Conservation (phyloP, 805 yeast species). For the Pichia kluyveri region DNA sequence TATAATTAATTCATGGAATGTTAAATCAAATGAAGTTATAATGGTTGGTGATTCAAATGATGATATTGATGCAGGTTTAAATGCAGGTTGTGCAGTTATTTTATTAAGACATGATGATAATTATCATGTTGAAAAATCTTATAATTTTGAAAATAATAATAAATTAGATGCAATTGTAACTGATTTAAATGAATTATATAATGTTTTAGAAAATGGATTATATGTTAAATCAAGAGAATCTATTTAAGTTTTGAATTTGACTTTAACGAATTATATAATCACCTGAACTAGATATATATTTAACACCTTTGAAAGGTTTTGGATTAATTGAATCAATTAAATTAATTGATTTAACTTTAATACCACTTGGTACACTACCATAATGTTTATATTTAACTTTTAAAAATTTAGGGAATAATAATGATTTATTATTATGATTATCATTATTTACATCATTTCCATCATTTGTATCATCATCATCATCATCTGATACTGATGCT, state of each 20-base stretch:
- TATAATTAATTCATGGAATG: conserved; percentile 40
- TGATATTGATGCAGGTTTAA: conserved; percentile 54
- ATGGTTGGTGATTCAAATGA: conserved; percentile 74
- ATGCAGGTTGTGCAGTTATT: conserved; percentile 56
- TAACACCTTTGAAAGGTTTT: conserved; percentile 87
- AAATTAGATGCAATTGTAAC: conserved; percentile 25
- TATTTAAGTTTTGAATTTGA: no score
- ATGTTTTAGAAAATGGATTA: conserved; percentile 29
- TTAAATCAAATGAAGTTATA: conserved; percentile 36
- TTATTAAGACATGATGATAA: conserved; percentile 46
- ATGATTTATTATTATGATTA: no score
- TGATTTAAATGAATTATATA: conserved; percentile 30
- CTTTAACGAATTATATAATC: conserved; percentile 41
- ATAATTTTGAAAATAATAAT: conserved; percentile 12
- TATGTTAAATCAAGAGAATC: conserved; percentile 10
- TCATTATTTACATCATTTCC: no score
- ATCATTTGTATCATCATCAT: conserved; percentile 8
- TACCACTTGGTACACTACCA: conserved; percentile 70
- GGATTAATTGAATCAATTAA: neutral
- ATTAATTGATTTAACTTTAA: conserved; percentile 51
- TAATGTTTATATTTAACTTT: conserved; percentile 46
- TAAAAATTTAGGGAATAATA: conserved; percentile 36
- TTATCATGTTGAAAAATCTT: conserved; percentile 29
- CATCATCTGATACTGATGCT: conserved; percentile 2
- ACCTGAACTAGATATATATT: conserved; percentile 61